These are phyloP conservation scores for Trypanosoma avium DNA, from an alignment of 208 protist genomes.

Conservation along the genomic window DNA sequence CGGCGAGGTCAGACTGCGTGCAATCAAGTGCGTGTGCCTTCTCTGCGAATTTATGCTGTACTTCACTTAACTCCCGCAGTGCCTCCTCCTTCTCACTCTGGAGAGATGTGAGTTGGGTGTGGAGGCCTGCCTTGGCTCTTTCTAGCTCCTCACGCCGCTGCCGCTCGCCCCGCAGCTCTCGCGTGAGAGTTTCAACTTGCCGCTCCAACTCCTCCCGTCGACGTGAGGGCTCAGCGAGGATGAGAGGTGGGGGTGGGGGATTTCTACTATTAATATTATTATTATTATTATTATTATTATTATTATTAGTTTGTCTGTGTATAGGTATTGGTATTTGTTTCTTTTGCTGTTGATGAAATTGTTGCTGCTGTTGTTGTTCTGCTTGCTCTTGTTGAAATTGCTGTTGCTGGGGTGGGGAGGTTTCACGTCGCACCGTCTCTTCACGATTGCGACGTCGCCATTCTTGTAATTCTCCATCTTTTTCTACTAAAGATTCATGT, in stretches of 20 bases:
- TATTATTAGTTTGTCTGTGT: too few species aligned
- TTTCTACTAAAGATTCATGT: slow-evolving; percentile 36
- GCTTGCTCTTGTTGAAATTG: too few species aligned
- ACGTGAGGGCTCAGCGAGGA: not conserved
- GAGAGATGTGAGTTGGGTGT: not conserved
- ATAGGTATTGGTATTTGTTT: too few species aligned
- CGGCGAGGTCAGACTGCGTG: slow-evolving; percentile 27
- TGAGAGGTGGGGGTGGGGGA: slow-evolving; percentile 4
- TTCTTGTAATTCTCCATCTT: slow-evolving; percentile 34
- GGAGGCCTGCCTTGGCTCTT: too few species aligned
- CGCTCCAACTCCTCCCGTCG: slow-evolving; percentile 9
- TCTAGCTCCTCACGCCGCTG: slow-evolving; percentile 10
- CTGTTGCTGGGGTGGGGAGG: slow-evolving; percentile 5
- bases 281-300: not conserved
- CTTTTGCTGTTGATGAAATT: too few species aligned
- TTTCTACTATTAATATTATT: not conserved
- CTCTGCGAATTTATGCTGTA: slow-evolving; percentile 47
- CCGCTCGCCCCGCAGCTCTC: not conserved
- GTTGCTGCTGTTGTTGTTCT: too few species aligned
- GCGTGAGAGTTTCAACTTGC: not conserved
- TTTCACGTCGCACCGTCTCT: slow-evolving; percentile 15
- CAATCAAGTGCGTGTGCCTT: slow-evolving; percentile 22
- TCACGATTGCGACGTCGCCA: slow-evolving; percentile 35
- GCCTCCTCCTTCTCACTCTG: slow-evolving; percentile 30
- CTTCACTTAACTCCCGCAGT: slow-evolving; percentile 37